Evolutionary conservation across 805 yeast species (phyloP), one percentile per base, ranked within the genome.

Genomic region (Hanseniaspora singularis): DNA sequence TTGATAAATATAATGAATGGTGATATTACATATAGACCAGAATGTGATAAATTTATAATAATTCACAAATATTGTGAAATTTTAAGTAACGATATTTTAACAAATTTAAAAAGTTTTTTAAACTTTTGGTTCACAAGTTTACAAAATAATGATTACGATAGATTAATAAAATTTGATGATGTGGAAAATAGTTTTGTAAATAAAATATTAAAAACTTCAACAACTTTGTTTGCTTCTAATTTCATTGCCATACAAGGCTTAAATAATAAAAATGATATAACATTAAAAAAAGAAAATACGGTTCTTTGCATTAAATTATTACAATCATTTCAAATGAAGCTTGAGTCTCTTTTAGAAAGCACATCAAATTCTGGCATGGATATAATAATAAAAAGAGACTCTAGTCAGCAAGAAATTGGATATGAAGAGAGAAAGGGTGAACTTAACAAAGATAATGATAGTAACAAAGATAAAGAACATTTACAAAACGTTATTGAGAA

Each of bases 201-300:
- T 8, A 23, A 14, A 1, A n/a, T 44, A 22, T 28, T 44, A 7
- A 44, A 44, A n/a, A 37, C 23, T 18, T 19, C 19, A 14, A 44
- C 48, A 4, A 16, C 33, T 7, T 23, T 44, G 10, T 18, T 44
- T 10, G 36, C 48, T 11, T 23, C 40, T 6, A 44, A 44, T 15
- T 44, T 44, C 16, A 28, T 44, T 9, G 48, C 48, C 8, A 23
- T 33, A 4, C 40, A 44, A 16, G 48, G 48, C 14, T 32, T 26
- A 1, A 44, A 37, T 16, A 23, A 15, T 14, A 44, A 37, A 23
- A 24, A 26, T 12, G 41, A 44, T 37, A 19, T 44, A 31, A 22
- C 20, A 14, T n/a, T 44, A 4, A 44, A 44, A 24, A 36, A 33
- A 18, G 18, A 22, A 12, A 44, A 44, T 19, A 37, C 48, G 12